phyloP scores from a whole-genome alignment of 805 yeast species.

The Wickerhamiella allomyrinae region DNA sequence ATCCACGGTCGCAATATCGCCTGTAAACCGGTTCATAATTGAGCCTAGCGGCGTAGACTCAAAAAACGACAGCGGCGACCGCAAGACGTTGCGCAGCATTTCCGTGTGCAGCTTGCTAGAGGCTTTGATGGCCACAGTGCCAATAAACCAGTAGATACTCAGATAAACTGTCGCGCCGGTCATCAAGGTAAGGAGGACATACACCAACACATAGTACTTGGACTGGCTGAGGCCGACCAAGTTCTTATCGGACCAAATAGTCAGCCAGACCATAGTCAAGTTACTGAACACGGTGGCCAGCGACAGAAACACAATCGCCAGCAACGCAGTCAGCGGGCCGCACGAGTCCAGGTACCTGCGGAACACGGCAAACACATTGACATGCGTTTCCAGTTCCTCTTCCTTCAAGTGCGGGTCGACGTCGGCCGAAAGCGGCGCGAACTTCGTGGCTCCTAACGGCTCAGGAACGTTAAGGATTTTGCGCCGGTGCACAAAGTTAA shows the following conservation, averaged over 20 bases:
- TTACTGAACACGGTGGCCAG: slow-evolving; percentile 5
- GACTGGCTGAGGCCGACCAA: slow-evolving; percentile 11
- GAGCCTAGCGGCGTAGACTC: slow-evolving; percentile 93
- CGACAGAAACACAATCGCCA: slow-evolving; percentile 3
- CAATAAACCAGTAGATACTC: slow-evolving; percentile 39
- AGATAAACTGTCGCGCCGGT: slow-evolving; percentile 18
- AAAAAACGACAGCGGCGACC: slow-evolving; percentile 87
- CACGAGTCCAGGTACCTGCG: slow-evolving; percentile 8
- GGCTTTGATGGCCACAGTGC: slow-evolving; percentile 27
- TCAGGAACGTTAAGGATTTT: background rate
- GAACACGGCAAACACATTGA: slow-evolving; percentile 4
- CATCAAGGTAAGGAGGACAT: slow-evolving; percentile 41
- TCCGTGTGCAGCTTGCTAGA: slow-evolving; percentile 34
- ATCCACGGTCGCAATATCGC: slow-evolving; percentile 75
- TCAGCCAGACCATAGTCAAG: slow-evolving; percentile 12
- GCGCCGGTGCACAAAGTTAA: background rate
- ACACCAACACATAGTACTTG: slow-evolving; percentile 26
- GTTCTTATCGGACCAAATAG: slow-evolving; percentile 14
- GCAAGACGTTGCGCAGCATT: slow-evolving; percentile 57
- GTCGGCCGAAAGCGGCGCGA: background rate
- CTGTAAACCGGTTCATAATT: slow-evolving; percentile 76
- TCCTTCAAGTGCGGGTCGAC: background rate
- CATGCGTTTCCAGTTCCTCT: background rate
- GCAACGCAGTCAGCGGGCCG: slow-evolving; percentile 1
- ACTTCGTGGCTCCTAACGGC: background rate